These are phyloP conservation scores for Apiospora saccharicola DNA, from an alignment of 2,329 filamentous ascomycete genomes.

Conservation along the genomic window DNA sequence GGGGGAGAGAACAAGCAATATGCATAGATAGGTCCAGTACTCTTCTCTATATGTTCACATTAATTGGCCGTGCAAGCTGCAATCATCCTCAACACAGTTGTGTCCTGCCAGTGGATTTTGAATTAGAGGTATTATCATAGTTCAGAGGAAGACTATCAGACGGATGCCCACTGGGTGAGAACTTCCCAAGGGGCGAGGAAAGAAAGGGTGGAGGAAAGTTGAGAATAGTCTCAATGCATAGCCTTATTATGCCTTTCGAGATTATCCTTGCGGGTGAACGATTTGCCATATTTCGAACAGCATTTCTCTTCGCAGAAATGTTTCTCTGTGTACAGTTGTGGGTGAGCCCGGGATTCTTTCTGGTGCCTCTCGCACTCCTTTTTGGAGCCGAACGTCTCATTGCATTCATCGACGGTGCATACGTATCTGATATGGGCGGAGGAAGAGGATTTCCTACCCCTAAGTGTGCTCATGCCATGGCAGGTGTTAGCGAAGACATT, in stretches of 20 bases:
- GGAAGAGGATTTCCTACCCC: neutral
- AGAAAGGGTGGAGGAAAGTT: neutral
- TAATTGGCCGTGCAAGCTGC: neutral
- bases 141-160: neutral
- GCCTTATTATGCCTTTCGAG: slow-evolving; percentile 22
- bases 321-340: neutral
- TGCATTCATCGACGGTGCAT: neutral
- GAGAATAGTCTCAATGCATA: slow-evolving; percentile 16
- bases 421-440: neutral
- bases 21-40: neutral
- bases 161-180: neutral
- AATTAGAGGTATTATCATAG: neutral
- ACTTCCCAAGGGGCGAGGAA: neutral
- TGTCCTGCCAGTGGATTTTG: neutral
- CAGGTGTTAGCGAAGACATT: neutral
- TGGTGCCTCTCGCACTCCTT: slow-evolving; percentile 25
- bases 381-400: slow-evolving; percentile 15
- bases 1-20: neutral
- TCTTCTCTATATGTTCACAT: slow-evolving; percentile 10
- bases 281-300: neutral
- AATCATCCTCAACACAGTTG: neutral
- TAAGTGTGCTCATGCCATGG: neutral
- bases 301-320: slow-evolving; percentile 19
- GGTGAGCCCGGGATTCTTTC: slow-evolving; percentile 12
- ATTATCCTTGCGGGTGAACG: slow-evolving; percentile 24